Base-by-base conservation (phyloP, 1,284 basidiomycete species). In the Cystobasidium slooffiae region DNA sequence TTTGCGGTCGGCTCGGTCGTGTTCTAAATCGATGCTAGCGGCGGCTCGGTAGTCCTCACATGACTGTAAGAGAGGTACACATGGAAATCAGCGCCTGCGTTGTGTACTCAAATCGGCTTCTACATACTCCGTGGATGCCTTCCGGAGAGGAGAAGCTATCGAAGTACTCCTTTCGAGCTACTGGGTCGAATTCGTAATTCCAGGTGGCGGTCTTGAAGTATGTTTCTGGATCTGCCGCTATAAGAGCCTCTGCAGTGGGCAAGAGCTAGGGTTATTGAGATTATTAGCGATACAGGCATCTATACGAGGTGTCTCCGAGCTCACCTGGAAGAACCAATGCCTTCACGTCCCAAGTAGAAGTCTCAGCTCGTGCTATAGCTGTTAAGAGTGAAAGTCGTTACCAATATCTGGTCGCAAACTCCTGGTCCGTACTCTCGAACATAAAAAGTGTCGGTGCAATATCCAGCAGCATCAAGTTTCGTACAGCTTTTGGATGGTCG, bases 31-130 rank as follows among this genome's bases (percentile, higher is more conserved):
- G 31, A 81, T 80, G 8, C 80, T 80, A 9, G 80, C 80, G 10
- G 82, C 80, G 0, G 82, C 82, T 3, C 83, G 80, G 74, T 84
- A 84, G 76, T 83, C 83, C 77, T 84, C 83, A 75, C 82, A 83
- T 16, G 80, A 78, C 80, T 59, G 20, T 3, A 6, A 31, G 20
- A 12, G 31, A n/a, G n/a, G n/a, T n/a, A n/a, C n/a, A n/a, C n/a
- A n/a, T n/a, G n/a, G 4, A 20, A 20, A 49, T 31, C 20, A 12
- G 6, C 24, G 44, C 47, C 61, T 37, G n/a, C 53, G 10, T 14
- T 55, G 1, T 39, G 31, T 6, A 59, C 6, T 24, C 2, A 12
- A 8, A 46, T 3, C 16, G 20, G 43, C 6, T 12, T 20, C 22
- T 20, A 53, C 51, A 16, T 22, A 80, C 79, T 62, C 78, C 77